A percentile compares a stretch with the other conserved stretches of the same genome.
Conservation (phyloP, 2,329 filamentous ascomycete species). For the Coniella vitis region DNA sequence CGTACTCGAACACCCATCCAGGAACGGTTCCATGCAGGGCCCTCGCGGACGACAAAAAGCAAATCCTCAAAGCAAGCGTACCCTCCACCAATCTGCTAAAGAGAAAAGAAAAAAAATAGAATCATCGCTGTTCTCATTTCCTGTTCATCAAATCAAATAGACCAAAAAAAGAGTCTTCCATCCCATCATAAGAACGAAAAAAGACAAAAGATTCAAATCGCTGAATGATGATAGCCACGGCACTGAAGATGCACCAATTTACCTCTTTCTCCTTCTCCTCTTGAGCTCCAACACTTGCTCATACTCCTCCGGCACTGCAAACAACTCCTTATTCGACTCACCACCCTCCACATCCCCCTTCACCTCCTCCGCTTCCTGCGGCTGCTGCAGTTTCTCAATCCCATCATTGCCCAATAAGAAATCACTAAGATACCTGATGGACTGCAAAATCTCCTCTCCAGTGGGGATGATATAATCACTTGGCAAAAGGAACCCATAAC, state of each 20-base stretch:
- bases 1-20: too few relatives aligned
- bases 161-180: neutral
- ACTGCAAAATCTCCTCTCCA: slow-evolving; percentile 78
- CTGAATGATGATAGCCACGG: neutral
- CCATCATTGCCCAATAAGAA: slow-evolving; percentile 68
- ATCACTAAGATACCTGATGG: slow-evolving; percentile 75
- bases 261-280: slow-evolving; percentile 10
- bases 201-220: neutral
- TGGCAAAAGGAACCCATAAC: slow-evolving; percentile 87
- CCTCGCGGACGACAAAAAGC: too few relatives aligned
- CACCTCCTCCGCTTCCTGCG: too few relatives aligned
- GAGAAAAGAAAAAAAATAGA: too few relatives aligned
- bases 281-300: slow-evolving; percentile 14
- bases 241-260: too few relatives aligned
- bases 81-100: too few relatives aligned
- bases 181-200: neutral
- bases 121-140: too few relatives aligned
- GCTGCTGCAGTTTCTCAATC: slow-evolving; percentile 46
- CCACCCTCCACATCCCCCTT: slow-evolving; percentile 19
- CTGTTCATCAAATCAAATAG: neutral
- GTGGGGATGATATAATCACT: slow-evolving; percentile 82
- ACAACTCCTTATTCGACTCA: slow-evolving; percentile 15
- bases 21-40: too few relatives aligned
- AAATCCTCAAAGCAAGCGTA: too few relatives aligned
- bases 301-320: slow-evolving; percentile 6